A percentile compares a stretch with the other conserved stretches of the same genome.
These are phyloP conservation scores for Paramecium caudatum DNA, from an alignment of 73 alveolate genomes.

Conservation along the genomic window DNA sequence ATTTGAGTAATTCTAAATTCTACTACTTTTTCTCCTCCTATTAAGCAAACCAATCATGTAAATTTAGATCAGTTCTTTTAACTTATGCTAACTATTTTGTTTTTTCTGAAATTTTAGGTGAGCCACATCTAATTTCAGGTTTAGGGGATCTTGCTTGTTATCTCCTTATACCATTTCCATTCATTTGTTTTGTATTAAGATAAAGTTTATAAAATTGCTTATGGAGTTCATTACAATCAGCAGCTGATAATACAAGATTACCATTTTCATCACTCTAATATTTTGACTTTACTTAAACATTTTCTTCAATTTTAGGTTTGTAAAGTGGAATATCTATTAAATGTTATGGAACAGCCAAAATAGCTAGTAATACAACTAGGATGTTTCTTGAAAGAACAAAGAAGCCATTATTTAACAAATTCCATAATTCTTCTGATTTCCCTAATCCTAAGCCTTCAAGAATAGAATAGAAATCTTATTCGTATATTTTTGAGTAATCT, in stretches of 20 bases:
- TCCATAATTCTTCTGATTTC: slow-evolving; percentile 45
- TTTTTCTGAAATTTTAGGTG: slow-evolving; percentile 41
- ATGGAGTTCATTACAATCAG: slow-evolving; percentile 51
- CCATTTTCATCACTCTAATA: slow-evolving; percentile 64
- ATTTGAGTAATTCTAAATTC: not conserved
- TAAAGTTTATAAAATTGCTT: slow-evolving; percentile 24
- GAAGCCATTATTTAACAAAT: slow-evolving; percentile 50
- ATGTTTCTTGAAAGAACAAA: slow-evolving; percentile 42
- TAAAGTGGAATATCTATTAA: slow-evolving; percentile 46
- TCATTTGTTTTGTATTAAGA: slow-evolving; percentile 25
- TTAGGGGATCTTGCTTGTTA: slow-evolving; percentile 51
- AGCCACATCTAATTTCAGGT: slow-evolving; percentile 40
- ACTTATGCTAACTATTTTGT: slow-evolving; percentile 37
- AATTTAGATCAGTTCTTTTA: not conserved
- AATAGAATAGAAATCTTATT: slow-evolving; percentile 22
- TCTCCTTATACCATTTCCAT: slow-evolving; percentile 62
- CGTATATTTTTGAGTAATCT: slow-evolving; percentile 44
- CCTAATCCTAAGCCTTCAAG: slow-evolving; percentile 43
- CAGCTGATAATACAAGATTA: not conserved
- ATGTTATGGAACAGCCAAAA: slow-evolving; percentile 50
- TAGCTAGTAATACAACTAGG: slow-evolving; percentile 30
- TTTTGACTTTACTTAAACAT: slow-evolving; percentile 11
- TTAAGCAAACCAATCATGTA: slow-evolving; percentile 45
- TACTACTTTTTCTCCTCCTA: slow-evolving; percentile 40
- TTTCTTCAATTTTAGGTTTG: slow-evolving; percentile 60